A percentile compares a stretch with the other conserved stretches of the same genome.
Evolutionary conservation across 1,284 basidiomycete species (phyloP).

Genomic region (Pyrrhoderma lamaoense): DNA sequence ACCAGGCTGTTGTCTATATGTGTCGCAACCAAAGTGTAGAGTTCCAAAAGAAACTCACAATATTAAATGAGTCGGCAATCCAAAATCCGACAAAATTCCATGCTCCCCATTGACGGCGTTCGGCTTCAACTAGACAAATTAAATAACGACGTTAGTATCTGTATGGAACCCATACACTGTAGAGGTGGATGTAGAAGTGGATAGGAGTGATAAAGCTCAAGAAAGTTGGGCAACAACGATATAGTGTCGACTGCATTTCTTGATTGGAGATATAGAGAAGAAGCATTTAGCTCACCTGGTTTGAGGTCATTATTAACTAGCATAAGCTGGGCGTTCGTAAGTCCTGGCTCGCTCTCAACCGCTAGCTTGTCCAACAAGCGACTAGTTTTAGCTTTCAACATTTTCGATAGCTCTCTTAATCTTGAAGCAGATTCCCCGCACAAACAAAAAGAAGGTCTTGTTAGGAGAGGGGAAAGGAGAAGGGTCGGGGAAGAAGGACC

Average conservation of each 20-base stretch:
- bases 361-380: slow-evolving; percentile 4
- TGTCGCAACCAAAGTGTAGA: too few relatives aligned
- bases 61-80: slow-evolving; percentile 76
- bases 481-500: too few relatives aligned
- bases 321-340: slow-evolving; percentile 17
- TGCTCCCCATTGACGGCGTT: slow-evolving; percentile 51
- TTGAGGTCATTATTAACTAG: slow-evolving; percentile 18
- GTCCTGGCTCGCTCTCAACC: slow-evolving; percentile 15
- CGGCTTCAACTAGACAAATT: slow-evolving; percentile 41
- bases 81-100: slow-evolving; percentile 66
- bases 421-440: too few relatives aligned
- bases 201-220: not conserved
- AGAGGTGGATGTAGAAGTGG: not conserved
- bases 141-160: too few relatives aligned
- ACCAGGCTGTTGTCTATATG: slow-evolving; percentile 10
- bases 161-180: too few relatives aligned
- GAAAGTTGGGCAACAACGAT: not conserved
- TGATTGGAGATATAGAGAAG: not conserved
- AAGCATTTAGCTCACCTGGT: slow-evolving; percentile 9
- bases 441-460: too few relatives aligned
- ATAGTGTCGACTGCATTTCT: not conserved
- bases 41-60: slow-evolving; percentile 53
- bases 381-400: too few relatives aligned
- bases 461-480: too few relatives aligned
- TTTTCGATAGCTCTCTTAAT: too few relatives aligned